A percentile compares a stretch with the other conserved stretches of the same genome.
Evolutionary conservation across 257 asterid genomes (phyloP).

Genomic region (Lavandula angustifolia): DNA sequence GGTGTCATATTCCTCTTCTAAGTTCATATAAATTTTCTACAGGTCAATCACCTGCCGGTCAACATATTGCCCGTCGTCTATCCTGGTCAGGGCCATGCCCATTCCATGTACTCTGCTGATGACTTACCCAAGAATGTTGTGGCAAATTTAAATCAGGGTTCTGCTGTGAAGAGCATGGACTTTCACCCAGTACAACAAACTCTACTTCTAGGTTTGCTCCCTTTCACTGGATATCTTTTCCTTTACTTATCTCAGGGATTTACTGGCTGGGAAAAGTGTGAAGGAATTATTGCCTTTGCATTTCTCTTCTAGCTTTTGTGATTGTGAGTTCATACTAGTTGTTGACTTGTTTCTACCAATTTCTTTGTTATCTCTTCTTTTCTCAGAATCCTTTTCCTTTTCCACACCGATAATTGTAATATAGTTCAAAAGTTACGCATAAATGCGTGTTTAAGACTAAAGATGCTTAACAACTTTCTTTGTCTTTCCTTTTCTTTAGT

Average conservation of each 20-base stretch:
- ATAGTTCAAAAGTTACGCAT: neutral
- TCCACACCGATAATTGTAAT: neutral
- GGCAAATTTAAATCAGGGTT: constrained; percentile 57
- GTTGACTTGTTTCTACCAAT: constrained; percentile 14
- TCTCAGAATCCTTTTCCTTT: neutral
- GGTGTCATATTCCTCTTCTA: constrained; percentile 22
- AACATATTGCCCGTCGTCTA: constrained; percentile 37
- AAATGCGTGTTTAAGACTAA: neutral
- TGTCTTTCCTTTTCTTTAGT: constrained; percentile 40
- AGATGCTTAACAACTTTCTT: neutral
- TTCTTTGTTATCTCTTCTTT: constrained; percentile 11
- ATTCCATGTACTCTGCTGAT: constrained; percentile 36
- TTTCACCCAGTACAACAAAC: constrained; percentile 58
- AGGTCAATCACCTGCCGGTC: constrained; percentile 48
- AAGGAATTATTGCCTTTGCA: neutral
- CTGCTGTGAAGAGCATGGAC: constrained; percentile 72
- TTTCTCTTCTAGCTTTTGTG: constrained; percentile 15
- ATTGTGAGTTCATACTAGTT: constrained; percentile 7
- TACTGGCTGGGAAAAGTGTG: constrained; percentile 10
- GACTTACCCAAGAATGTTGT: constrained; percentile 59
- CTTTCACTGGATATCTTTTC: neutral
- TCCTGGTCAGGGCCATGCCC: constrained; percentile 48
- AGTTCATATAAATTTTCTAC: constrained; percentile 17
- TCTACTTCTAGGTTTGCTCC: constrained; percentile 59
- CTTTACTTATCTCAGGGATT: constrained; percentile 10